Base-by-base conservation (phyloP, 2,329 filamentous ascomycete species). In the Didymella exigua region DNA sequence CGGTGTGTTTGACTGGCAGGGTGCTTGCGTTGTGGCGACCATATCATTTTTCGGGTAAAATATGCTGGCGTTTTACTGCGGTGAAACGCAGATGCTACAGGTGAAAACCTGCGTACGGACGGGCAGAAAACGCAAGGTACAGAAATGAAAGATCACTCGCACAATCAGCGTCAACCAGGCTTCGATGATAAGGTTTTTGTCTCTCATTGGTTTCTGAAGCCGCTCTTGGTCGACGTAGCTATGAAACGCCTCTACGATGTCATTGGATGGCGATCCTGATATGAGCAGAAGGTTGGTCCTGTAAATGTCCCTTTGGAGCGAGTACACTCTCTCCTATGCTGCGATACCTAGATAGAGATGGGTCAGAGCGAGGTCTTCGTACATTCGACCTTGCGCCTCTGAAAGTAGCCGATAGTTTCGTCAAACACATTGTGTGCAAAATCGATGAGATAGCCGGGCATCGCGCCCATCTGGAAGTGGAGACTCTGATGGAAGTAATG, bases 111-210 rank as follows among this genome's bases (percentile, higher is more conserved):
- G 34, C 21, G 14, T 40, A 37, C n/a, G 42, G n/a, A n/a, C n/a
- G n/a, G n/a, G 49, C 16, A 53, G 23, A 5, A 40, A 38, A 8
- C 36, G 49, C n/a, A 47, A 13, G 26, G 41, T 36, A 16, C 49
- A 43, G 5, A 42, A 33, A 8, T 33, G 42, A 10, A 46, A 53
- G 2, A 47, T 38, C 8, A 42, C 42, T 9, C 42, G 41, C 18
- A 53, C 26, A 31, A 47, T 16, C 10, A 53, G 26, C 19, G 49
- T 47, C 49, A 41, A 53, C 49, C 42, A 41, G 16, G 49, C 36
- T 34, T 45, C 42, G 14, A 47, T 11, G 13, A 53, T 24, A 13
- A 47, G 6, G 18, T 30, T 11, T 10, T 21, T 53, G 31, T 47
- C 21, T 8, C 42, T 23, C 11, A 47, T 18, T 2, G 42, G 42